phyloP scores from a whole-genome alignment of 345 rosid genomes.

The Tarenaya hassleriana region DNA sequence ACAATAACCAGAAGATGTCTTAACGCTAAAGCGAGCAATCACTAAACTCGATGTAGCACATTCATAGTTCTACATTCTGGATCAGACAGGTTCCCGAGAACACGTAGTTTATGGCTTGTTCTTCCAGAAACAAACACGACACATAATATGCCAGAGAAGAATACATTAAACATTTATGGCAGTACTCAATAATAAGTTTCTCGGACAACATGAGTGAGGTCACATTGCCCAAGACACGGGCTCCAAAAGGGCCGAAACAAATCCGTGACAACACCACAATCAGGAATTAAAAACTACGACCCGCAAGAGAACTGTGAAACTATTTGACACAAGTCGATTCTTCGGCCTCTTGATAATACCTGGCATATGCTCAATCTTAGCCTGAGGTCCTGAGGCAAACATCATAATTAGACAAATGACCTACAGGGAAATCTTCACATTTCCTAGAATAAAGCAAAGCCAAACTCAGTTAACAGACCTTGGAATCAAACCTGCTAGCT shows the following conservation, averaged over 20 bases:
- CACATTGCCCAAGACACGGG: constrained; percentile 15
- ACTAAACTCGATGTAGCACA: no score
- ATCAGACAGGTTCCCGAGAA: background rate
- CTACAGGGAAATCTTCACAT: background rate
- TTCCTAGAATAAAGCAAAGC: background rate
- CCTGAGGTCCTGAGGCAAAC: constrained; percentile 50
- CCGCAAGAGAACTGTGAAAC: no score
- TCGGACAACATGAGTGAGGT: constrained; percentile 1
- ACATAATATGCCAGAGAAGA: background rate
- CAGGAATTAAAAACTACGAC: constrained; percentile 13
- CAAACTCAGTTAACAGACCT: constrained; percentile 36
- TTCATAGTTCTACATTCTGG: no score
- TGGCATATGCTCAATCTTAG: constrained; percentile 43
- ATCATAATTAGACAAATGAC: background rate
- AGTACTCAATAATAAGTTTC: constrained; percentile 6
- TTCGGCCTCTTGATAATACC: constrained; percentile 65
- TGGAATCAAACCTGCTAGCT: constrained; percentile 64
- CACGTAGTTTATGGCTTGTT: no score
- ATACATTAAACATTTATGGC: background rate
- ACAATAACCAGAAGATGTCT: no score
- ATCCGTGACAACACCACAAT: constrained; percentile 19
- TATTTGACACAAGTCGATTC: constrained; percentile 68
- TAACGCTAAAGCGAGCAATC: no score
- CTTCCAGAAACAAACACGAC: no score
- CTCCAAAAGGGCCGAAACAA: no score